A percentile compares a stretch with the other conserved stretches of the same genome.
Conservation (phyloP, 768 basidiomycete species). For the Asterophora lycoperdoides region DNA sequence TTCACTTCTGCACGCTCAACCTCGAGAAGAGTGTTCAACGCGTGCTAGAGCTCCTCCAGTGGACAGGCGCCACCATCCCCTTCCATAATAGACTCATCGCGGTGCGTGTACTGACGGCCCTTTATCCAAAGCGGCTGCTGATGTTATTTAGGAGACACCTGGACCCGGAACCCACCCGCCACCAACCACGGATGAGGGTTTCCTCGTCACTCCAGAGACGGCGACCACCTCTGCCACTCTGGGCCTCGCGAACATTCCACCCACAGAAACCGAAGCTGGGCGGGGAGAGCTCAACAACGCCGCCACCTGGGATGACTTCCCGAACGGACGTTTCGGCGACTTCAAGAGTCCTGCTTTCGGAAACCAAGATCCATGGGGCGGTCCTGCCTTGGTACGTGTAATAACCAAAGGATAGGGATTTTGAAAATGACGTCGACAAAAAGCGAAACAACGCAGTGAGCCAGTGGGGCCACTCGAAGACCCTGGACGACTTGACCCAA, state of each 20-base stretch:
- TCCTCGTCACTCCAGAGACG: conserved; percentile 58
- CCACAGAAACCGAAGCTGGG: conserved; percentile 52
- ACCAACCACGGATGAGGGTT: conserved; percentile 26
- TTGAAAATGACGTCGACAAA: background rate
- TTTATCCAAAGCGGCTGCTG: background rate
- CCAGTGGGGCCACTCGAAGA: conserved; percentile 74
- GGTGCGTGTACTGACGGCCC: conserved; percentile 30
- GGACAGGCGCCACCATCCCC: conserved; percentile 49
- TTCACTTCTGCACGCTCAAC: conserved; percentile 96
- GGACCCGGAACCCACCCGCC: conserved; percentile 43
- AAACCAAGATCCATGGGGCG: conserved; percentile 72
- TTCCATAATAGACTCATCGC: conserved; percentile 64
- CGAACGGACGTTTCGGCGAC: conserved; percentile 97
- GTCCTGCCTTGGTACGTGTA: conserved; percentile 52
- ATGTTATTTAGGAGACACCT: conserved; percentile 22
- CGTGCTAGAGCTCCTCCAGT: conserved; percentile 75
- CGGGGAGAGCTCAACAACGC: conserved; percentile 75
- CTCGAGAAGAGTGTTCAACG: conserved; percentile 92
- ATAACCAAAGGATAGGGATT: conserved; percentile 6
- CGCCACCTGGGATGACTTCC: conserved; percentile 91
- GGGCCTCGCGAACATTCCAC: conserved; percentile 46
- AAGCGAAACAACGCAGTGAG: conserved; percentile 60
- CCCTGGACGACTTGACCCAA: conserved; percentile 62
- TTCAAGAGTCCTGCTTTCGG: conserved; percentile 97
- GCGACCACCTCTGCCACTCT: conserved; percentile 63